Evolutionary conservation across 2,329 filamentous ascomycete genomes (phyloP).

Genomic region (Cladosporium halotolerans): DNA sequence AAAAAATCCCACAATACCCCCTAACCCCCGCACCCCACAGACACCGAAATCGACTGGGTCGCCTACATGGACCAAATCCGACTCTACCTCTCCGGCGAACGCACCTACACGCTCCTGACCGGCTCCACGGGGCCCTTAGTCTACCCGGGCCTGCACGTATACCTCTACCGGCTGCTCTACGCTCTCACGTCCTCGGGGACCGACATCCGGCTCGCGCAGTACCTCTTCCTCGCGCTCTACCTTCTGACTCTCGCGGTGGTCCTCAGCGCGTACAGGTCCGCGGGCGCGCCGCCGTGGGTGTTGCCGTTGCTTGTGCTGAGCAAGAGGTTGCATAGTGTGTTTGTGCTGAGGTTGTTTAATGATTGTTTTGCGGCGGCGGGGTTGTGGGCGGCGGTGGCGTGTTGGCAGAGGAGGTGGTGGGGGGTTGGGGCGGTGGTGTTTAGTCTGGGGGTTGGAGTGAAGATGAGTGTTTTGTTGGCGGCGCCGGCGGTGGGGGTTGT

Average conservation of each 20-base stretch:
- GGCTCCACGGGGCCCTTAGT: constrained; percentile 90
- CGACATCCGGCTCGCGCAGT: constrained; percentile 74
- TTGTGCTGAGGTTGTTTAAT: constrained; percentile 88
- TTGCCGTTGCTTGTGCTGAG: constrained; percentile 80
- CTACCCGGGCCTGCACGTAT: constrained; percentile 90
- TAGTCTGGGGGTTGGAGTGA: constrained; percentile 77
- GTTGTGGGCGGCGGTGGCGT: constrained; percentile 73
- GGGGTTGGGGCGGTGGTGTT: constrained; percentile 66
- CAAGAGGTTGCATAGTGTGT: constrained; percentile 90
- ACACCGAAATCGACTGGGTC: constrained; percentile 97
- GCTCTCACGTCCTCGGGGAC: constrained; percentile 67
- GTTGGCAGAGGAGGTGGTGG: constrained; percentile 70
- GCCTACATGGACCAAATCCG: constrained; percentile 93
- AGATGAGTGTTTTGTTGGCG: constrained; percentile 84
- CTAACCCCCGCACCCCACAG: constrained; percentile 37
- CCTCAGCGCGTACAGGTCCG: constrained; percentile 72
- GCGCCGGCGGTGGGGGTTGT: constrained; percentile 75
- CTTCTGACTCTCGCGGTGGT: constrained; percentile 68
- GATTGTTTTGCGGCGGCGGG: constrained; percentile 83
- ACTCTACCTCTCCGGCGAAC: constrained; percentile 74
- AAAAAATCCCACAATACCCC: background rate
- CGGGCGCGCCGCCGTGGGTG: constrained; percentile 78
- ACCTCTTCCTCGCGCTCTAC: constrained; percentile 75
- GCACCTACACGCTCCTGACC: constrained; percentile 78
- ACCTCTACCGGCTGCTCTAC: constrained; percentile 78